These are phyloP conservation scores for Neurospora sp. DNA, from an alignment of 495 filamentous ascomycete species.

Conservation along the genomic window DNA sequence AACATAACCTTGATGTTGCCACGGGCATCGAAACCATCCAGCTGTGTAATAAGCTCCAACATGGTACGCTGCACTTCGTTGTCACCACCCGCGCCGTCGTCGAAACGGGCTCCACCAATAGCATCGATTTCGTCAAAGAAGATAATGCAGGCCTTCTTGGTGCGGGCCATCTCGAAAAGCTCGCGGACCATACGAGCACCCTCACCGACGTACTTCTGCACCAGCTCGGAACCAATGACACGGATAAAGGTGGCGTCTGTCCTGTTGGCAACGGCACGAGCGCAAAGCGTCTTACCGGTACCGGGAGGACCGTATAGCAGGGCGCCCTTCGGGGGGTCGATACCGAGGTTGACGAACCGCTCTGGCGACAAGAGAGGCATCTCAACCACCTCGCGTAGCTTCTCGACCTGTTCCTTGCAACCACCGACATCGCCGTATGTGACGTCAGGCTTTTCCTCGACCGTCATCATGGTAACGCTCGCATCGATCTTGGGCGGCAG, in stretches of 20 bases:
- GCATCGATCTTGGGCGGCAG: conserved; percentile 99
- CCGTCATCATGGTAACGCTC: conserved; percentile 99
- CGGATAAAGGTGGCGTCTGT: conserved; percentile 98
- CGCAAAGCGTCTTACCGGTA: conserved; percentile 96
- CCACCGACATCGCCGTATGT: conserved; percentile 98
- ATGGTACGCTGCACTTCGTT: conserved; percentile 99
- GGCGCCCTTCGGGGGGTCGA: conserved; percentile 96
- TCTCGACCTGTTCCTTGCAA: conserved; percentile 99
- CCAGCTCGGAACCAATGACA: conserved; percentile 92
- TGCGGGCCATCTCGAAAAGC: conserved; percentile 98
- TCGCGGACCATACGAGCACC: conserved; percentile 97
- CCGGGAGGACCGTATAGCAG: conserved; percentile 94
- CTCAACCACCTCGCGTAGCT: conserved; percentile 95
- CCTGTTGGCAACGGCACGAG: conserved; percentile 90
- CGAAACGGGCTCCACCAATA: conserved; percentile 94
- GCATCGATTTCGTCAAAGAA: conserved; percentile 99
- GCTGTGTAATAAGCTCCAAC: conserved; percentile 95
- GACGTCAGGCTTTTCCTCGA: conserved; percentile 98
- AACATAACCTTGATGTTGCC: conserved; percentile 99
- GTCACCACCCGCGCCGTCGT: conserved; percentile 94
- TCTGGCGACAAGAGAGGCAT: conserved; percentile 95
- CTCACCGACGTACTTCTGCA: conserved; percentile 98
- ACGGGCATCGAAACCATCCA: conserved; percentile 93
- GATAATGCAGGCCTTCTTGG: conserved; percentile 99
- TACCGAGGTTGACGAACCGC: conserved; percentile 92